Conservation (phyloP, 495 filamentous ascomycete species). For the Aspergillus leporis region DNA sequence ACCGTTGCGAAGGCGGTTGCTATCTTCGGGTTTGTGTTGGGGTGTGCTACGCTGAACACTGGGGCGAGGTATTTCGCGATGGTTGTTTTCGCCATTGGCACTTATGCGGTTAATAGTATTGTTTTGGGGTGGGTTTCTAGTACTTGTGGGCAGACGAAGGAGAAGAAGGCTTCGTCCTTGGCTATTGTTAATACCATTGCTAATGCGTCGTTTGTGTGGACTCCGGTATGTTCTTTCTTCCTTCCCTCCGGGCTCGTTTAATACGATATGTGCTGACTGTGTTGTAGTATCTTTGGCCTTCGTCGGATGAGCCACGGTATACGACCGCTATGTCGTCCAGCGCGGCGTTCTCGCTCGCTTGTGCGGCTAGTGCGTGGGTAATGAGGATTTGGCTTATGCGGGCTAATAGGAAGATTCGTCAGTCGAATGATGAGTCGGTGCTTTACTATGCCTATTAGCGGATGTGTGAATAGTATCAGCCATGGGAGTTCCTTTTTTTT, state of each 20-base stretch:
- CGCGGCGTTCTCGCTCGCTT: slow-evolving; percentile 46
- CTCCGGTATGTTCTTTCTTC: slow-evolving; percentile 30
- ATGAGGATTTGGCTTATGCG: slow-evolving; percentile 44
- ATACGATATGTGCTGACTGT: slow-evolving; percentile 7
- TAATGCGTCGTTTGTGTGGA: slow-evolving; percentile 56
- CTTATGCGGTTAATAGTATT: slow-evolving; percentile 26
- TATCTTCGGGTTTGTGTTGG: slow-evolving; percentile 47
- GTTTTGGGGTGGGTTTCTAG: slow-evolving; percentile 25
- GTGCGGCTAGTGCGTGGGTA: slow-evolving; percentile 38
- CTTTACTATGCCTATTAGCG: slow-evolving; percentile 35
- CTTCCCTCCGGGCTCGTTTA: not conserved
- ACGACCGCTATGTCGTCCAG: slow-evolving; percentile 45
- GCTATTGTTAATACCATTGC: slow-evolving; percentile 58
- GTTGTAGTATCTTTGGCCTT: slow-evolving; percentile 53
- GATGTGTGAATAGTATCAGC: too few species aligned
- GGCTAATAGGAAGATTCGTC: slow-evolving; percentile 53
- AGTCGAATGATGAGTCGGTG: slow-evolving; percentile 25
- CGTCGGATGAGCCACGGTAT: slow-evolving; percentile 49
- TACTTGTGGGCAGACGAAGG: slow-evolving; percentile 29
- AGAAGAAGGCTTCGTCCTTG: slow-evolving; percentile 49
- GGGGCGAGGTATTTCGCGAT: slow-evolving; percentile 24
- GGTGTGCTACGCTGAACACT: slow-evolving; percentile 22
- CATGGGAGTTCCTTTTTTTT: too few species aligned
- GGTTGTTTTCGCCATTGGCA: slow-evolving; percentile 22
- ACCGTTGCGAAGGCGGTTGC: slow-evolving; percentile 34